Percentiles rank a stretch among this genome's conserved stretches.
Evolutionary conservation across 2,329 filamentous ascomycete species (phyloP).

Genomic region (Calonectria ilicicola): DNA sequence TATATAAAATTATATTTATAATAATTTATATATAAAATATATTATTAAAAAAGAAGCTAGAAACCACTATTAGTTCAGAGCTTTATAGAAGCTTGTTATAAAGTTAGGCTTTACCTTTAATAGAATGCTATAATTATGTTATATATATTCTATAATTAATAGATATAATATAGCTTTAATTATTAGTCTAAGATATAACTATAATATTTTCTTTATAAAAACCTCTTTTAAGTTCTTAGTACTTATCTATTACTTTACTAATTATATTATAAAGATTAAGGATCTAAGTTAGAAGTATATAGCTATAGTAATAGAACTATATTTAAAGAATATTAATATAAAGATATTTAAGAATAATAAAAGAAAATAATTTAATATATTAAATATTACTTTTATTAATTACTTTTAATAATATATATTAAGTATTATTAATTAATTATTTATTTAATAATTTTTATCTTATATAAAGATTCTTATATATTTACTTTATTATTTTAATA

Average conservation of each 20-base stretch:
- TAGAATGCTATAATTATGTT: neutral
- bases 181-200: neutral
- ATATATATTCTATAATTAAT: constrained; percentile 6
- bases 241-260: constrained; percentile 10
- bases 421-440: constrained; percentile 8
- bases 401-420: constrained; percentile 7
- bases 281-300: neutral
- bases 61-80: neutral
- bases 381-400: neutral
- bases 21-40: constrained; percentile 8
- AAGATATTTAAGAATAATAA: too few relatives aligned
- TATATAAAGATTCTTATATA: constrained; percentile 7
- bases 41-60: neutral
- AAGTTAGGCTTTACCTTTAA: neutral
- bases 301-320: neutral
- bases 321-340: neutral
- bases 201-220: constrained; percentile 18
- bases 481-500: constrained; percentile 3
- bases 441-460: constrained; percentile 1
- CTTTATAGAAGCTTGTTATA: constrained; percentile 4
- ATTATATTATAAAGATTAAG: neutral
- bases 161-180: neutral
- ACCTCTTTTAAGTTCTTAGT: constrained; percentile 8
- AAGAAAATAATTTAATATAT: neutral
- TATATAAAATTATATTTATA: constrained; percentile 2